A percentile compares a stretch with the other conserved stretches of the same genome.
These are phyloP conservation scores for Globisporangium cylindrosporum DNA, from an alignment of 352 stramenopile species.

Conservation along the genomic window DNA sequence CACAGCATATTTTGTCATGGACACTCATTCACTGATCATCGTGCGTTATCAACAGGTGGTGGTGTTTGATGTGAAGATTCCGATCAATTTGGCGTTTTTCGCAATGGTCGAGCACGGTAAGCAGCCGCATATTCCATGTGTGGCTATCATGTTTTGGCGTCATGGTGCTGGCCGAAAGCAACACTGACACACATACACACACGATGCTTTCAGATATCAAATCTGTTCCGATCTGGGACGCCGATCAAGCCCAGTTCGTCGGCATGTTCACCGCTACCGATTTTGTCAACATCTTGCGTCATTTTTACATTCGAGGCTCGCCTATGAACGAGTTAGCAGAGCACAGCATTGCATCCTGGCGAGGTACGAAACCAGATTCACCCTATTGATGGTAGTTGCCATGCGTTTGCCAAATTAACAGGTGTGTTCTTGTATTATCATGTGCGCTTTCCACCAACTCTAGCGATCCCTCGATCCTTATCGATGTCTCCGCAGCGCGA, in stretches of 20 bases:
- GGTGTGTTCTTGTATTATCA: background rate
- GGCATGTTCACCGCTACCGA: slow-evolving; percentile 97
- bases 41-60: slow-evolving; percentile 62
- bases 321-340: slow-evolving; percentile 88
- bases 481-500: slow-evolving; percentile 63
- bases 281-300: slow-evolving; percentile 97
- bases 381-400: background rate
- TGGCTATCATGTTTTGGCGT: background rate
- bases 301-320: slow-evolving; percentile 91
- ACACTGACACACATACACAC: too few species aligned
- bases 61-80: slow-evolving; percentile 98
- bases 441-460: background rate
- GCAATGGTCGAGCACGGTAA: slow-evolving; percentile 97
- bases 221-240: slow-evolving; percentile 96
- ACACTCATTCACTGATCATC: background rate
- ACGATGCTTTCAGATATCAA: slow-evolving; percentile 89
- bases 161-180: background rate
- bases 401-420: background rate
- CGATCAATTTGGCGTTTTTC: slow-evolving; percentile 98
- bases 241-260: slow-evolving; percentile 93
- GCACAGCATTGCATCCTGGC: slow-evolving; percentile 84
- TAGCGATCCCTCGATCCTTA: slow-evolving; percentile 85
- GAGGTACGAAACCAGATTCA: slow-evolving; percentile 33
- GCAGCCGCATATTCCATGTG: slow-evolving; percentile 15
- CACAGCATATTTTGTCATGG: background rate